Evolutionary conservation across 169 alveolate genomes (phyloP).

Genomic region (Eimeria acervulina): DNA sequence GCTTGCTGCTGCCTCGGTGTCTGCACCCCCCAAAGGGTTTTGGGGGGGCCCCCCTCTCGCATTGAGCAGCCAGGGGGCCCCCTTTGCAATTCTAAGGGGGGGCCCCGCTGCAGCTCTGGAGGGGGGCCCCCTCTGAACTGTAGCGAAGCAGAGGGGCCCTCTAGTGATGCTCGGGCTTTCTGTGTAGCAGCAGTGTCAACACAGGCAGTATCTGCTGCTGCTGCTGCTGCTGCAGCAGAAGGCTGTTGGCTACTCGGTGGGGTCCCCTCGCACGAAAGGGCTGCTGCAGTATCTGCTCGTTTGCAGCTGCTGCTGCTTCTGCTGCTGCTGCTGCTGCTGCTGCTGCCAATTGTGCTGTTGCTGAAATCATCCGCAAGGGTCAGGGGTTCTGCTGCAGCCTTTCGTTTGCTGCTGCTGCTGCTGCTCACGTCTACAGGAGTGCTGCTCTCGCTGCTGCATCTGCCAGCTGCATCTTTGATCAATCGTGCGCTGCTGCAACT

Average conservation of each 20-base stretch:
- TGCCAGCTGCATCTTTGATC: neutral
- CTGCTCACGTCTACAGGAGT: neutral
- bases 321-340: slow-evolving; percentile 60
- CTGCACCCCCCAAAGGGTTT: slow-evolving; percentile 47
- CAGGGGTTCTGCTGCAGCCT: slow-evolving; percentile 60
- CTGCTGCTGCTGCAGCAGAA: slow-evolving; percentile 22
- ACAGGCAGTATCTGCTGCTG: neutral
- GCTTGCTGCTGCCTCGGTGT: slow-evolving; percentile 11
- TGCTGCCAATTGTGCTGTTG: slow-evolving; percentile 45
- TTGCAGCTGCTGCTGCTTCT: slow-evolving; percentile 61
- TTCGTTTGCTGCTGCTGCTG: slow-evolving; percentile 39
- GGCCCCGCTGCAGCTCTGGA: neutral
- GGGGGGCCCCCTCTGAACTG: too few species aligned
- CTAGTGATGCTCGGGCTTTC: neutral
- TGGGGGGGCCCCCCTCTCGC: slow-evolving; percentile 37
- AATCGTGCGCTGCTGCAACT: neutral
- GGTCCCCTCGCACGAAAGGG: neutral
- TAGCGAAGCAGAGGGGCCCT: neutral
- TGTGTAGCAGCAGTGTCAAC: neutral
- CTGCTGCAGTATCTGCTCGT: slow-evolving; percentile 7
- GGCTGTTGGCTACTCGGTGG: neutral
- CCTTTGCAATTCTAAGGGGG: neutral
- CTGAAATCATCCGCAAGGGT: slow-evolving; percentile 8
- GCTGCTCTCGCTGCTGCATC: too few species aligned
- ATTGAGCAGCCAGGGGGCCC: slow-evolving; percentile 13